phyloP scores from a whole-genome alignment of 441 rosid genomes.

The Syzygium syzygioides region DNA sequence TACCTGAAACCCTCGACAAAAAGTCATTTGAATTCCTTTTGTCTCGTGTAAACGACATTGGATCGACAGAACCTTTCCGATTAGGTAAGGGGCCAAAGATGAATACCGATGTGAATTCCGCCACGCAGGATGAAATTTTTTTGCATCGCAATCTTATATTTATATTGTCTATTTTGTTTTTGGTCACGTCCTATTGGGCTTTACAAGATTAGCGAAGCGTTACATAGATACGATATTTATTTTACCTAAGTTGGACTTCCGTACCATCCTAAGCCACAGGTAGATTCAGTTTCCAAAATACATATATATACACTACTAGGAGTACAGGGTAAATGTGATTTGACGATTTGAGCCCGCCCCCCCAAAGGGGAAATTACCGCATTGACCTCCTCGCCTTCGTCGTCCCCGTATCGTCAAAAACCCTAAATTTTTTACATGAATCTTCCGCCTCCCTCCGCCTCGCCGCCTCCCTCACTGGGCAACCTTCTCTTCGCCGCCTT shows the following conservation, averaged over 20 bases:
- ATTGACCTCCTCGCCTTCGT: neutral
- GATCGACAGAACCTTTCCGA: neutral
- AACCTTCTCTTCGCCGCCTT: neutral
- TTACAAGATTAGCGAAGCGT: neutral
- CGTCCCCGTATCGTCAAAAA: neutral
- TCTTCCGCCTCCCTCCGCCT: neutral
- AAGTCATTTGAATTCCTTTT: neutral
- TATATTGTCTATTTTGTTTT: neutral
- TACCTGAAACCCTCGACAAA: neutral
- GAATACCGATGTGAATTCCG: neutral
- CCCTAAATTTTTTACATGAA: neutral
- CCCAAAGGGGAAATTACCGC: neutral
- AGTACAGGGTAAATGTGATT: neutral
- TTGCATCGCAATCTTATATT: neutral
- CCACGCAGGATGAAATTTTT: neutral
- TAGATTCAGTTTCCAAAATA: neutral
- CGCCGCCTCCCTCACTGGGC: neutral
- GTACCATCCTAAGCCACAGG: neutral
- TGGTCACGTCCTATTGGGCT: neutral
- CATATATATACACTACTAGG: rapidly evolving
- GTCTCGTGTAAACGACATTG: neutral
- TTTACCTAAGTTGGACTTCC: neutral
- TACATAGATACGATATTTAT: neutral
- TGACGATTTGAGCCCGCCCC: neutral
- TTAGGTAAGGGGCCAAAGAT: neutral